Evolutionary conservation across 352 stramenopile genomes (phyloP).

Genomic region (Pythium graminicola): DNA sequence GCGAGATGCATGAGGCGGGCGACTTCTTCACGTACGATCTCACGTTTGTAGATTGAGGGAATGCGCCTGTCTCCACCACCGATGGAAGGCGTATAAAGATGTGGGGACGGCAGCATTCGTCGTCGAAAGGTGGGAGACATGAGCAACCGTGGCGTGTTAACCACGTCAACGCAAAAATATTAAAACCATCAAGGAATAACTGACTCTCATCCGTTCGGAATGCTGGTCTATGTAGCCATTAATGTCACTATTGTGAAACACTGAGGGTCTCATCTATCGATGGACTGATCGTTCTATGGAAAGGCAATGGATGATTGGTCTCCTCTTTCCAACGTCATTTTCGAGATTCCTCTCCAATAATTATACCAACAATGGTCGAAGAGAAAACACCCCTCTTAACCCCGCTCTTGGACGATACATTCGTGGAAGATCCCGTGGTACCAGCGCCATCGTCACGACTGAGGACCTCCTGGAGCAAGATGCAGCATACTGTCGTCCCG

Average conservation of each 20-base stretch:
- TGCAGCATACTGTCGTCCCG: constrained; percentile 4
- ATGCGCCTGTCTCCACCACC: too few relatives aligned
- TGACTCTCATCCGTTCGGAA: too few relatives aligned
- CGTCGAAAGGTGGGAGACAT: neutral
- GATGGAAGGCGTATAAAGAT: too few relatives aligned
- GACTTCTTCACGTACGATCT: constrained; percentile 10
- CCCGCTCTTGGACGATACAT: neutral
- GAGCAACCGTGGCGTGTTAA: too few relatives aligned
- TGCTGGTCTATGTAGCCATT: neutral
- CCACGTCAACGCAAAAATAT: neutral
- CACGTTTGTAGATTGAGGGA: neutral
- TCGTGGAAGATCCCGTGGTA: neutral
- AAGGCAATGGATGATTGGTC: too few relatives aligned
- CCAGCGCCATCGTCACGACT: neutral
- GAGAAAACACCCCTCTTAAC: constrained; percentile 8
- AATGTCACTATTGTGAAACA: neutral
- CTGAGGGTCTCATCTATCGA: too few relatives aligned
- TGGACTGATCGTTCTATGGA: too few relatives aligned
- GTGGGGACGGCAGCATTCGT: neutral
- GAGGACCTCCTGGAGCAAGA: neutral
- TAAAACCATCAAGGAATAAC: too few relatives aligned
- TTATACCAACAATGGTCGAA: neutral
- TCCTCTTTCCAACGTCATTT: too few relatives aligned
- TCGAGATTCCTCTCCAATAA: neutral
- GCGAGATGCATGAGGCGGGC: constrained; percentile 4